Evolutionary conservation across 192 early-diverging fungal species (phyloP).

Genomic region (Podila horticola): DNA sequence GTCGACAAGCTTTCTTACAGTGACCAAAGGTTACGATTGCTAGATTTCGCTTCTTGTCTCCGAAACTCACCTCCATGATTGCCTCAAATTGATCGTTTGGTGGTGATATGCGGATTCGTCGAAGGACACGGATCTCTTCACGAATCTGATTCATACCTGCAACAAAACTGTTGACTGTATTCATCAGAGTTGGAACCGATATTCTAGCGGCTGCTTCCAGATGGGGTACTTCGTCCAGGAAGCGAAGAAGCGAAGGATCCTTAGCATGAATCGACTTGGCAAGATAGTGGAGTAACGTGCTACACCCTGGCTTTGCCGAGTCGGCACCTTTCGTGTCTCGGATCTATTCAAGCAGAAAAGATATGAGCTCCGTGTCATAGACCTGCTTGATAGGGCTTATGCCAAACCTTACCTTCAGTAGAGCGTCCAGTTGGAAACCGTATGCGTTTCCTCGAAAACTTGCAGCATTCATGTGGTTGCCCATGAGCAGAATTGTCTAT

Average conservation of each 20-base stretch:
- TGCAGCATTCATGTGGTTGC: slow-evolving; percentile 64
- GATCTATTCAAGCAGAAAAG: slow-evolving; percentile 41
- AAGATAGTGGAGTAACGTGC: slow-evolving; percentile 65
- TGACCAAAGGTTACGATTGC: not conserved
- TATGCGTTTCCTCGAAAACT: slow-evolving; percentile 67
- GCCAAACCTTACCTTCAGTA: slow-evolving; percentile 57
- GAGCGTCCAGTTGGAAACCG: slow-evolving; percentile 64
- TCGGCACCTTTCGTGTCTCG: slow-evolving; percentile 64
- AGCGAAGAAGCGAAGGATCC: slow-evolving; percentile 54
- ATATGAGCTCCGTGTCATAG: not conserved
- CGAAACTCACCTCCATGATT: slow-evolving; percentile 59
- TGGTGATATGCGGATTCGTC: slow-evolving; percentile 34
- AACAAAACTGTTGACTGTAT: slow-evolving; percentile 57
- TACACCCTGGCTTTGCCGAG: slow-evolving; percentile 50
- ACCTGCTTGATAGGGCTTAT: too few relatives aligned
- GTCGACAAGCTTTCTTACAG: not conserved
- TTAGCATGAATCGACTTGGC: slow-evolving; percentile 55
- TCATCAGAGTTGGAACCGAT: slow-evolving; percentile 58
- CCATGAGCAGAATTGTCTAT: slow-evolving; percentile 64
- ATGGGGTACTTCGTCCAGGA: slow-evolving; percentile 63
- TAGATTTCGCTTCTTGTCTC: too few relatives aligned
- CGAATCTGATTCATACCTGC: slow-evolving; percentile 54
- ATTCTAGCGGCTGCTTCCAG: slow-evolving; percentile 62
- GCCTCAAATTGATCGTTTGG: slow-evolving; percentile 61
- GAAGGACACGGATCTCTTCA: slow-evolving; percentile 55